Percentiles rank a stretch among this genome's conserved stretches.
Evolutionary conservation across 169 alveolate species (phyloP).

Genomic region (Eimeria brunetti): DNA sequence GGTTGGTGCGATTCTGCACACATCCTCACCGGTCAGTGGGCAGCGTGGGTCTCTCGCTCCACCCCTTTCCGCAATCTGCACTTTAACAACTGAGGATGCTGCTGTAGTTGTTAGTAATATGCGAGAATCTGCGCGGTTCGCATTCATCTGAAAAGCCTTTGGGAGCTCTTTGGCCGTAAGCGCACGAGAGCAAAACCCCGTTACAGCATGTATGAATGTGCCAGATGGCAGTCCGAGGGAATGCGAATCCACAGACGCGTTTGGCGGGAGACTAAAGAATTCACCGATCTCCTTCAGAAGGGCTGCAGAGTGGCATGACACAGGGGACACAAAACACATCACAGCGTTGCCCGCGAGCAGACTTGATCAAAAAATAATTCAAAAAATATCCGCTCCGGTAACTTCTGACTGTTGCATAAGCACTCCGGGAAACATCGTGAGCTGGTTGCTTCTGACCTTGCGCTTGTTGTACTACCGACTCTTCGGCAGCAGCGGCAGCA

Average conservation of each 20-base stretch:
- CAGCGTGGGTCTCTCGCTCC: conserved; percentile 40
- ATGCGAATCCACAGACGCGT: neutral
- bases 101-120: conserved; percentile 30
- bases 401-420: neutral
- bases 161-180: conserved; percentile 69
- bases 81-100: conserved; percentile 28
- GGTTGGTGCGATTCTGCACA: neutral
- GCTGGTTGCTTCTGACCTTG: conserved; percentile 4
- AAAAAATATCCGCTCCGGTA: neutral
- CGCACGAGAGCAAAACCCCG: conserved; percentile 65
- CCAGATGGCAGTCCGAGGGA: neutral
- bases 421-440: neutral
- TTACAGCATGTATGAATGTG: conserved; percentile 15
- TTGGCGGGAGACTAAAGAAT: neutral
- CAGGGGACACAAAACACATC: neutral
- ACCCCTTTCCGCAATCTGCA: conserved; percentile 49
- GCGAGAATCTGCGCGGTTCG: conserved; percentile 65
- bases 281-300: conserved; percentile 32
- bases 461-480: conserved; percentile 34
- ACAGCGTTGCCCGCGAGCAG: neutral
- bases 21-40: conserved; percentile 53
- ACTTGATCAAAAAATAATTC: neutral
- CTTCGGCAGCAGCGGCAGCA: conserved; percentile 66
- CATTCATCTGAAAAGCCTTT: conserved; percentile 56
- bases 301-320: neutral